These are phyloP conservation scores for Scenedesmus sp. DNA, from an alignment of 163 green algal species.

Conservation along the genomic window DNA sequence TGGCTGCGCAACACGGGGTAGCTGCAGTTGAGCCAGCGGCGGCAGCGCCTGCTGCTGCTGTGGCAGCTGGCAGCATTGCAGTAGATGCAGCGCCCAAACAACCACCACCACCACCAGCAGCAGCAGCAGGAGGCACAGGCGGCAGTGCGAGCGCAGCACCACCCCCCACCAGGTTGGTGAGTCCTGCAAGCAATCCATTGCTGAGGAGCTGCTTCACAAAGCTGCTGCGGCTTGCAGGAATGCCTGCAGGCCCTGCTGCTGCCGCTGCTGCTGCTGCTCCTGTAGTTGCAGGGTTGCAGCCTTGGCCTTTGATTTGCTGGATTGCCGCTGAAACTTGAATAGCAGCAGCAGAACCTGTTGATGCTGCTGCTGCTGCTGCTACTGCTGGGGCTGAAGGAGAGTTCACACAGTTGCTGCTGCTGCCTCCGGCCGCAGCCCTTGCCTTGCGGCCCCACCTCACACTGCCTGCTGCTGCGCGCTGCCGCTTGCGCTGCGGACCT, in stretches of 20 bases:
- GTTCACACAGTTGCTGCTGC: background rate
- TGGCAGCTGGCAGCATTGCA: background rate
- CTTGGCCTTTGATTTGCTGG: background rate
- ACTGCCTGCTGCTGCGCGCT: background rate
- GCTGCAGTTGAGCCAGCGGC: background rate
- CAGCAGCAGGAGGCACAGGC: background rate
- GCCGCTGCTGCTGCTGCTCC: background rate
- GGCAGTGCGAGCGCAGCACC: background rate
- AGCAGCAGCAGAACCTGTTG: background rate
- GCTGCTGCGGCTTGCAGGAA: slow-evolving; percentile 27
- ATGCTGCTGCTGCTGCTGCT: background rate
- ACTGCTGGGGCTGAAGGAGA: background rate
- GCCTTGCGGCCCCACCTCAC: background rate
- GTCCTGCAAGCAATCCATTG: background rate
- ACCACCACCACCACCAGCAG: background rate
- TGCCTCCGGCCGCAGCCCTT: background rate
- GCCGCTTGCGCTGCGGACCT: slow-evolving; percentile 10
- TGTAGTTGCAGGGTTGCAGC: background rate
- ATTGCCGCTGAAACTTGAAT: background rate
- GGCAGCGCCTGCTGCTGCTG: slow-evolving; percentile 17
- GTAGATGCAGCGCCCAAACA: background rate
- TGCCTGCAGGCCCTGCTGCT: slow-evolving; percentile 3
- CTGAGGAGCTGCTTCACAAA: slow-evolving; percentile 8
- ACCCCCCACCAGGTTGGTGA: background rate
- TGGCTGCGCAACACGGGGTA: background rate